Evolutionary conservation across 2,329 filamentous ascomycete genomes (phyloP).

Genomic region (Dactylellina sp.): DNA sequence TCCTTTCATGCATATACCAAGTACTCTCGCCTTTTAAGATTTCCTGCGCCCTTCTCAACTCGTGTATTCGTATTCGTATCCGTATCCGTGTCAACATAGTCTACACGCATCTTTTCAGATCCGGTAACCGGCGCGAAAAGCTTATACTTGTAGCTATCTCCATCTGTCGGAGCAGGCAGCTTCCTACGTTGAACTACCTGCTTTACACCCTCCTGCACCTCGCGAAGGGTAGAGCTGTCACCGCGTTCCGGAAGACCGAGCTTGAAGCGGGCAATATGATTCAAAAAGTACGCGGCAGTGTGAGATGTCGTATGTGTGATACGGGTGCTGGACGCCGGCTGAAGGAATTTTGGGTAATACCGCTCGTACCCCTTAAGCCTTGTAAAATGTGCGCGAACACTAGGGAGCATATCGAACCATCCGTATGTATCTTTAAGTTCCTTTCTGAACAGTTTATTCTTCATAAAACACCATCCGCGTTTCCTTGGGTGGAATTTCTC

Average conservation of each 20-base stretch:
- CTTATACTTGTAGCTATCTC: constrained; percentile 14
- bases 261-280: constrained; percentile 49
- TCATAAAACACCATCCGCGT: constrained; percentile 2
- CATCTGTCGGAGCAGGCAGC: not conserved
- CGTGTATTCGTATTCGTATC: no score
- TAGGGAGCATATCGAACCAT: constrained; percentile 28
- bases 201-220: not conserved
- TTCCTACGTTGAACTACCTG: constrained; percentile 12
- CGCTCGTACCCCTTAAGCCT: constrained; percentile 28
- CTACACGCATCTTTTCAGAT: not conserved
- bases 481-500: constrained; percentile 10
- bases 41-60: not conserved
- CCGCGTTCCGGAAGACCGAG: constrained; percentile 19
- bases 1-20: not conserved
- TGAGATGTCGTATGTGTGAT: constrained; percentile 11
- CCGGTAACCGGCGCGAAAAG: constrained; percentile 5
- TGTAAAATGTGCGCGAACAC: constrained; percentile 20
- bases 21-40: no score
- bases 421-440: constrained; percentile 3
- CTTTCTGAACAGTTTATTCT: not conserved
- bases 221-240: not conserved
- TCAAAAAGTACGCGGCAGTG: constrained; percentile 28
- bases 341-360: constrained; percentile 39
- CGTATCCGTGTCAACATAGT: not conserved
- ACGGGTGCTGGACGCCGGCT: not conserved